phyloP scores from a whole-genome alignment of 108 stramenopile genomes.

The Nitzschia palea region DNA sequence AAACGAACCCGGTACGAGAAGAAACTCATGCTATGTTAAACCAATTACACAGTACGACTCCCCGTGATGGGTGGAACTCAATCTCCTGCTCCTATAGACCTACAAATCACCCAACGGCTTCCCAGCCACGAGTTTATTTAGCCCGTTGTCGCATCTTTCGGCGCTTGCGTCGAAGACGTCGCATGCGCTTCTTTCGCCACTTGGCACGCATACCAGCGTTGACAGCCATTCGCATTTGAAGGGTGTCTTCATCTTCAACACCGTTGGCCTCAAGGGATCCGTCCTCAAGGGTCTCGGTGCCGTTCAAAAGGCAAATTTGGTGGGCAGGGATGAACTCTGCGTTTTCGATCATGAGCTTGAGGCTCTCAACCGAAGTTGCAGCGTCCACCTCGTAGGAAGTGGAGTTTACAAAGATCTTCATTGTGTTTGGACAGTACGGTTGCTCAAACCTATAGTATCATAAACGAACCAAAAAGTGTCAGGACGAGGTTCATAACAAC shows the following conservation, averaged over 20 bases:
- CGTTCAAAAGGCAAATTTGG: conserved; percentile 76
- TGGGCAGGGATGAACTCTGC: conserved; percentile 78
- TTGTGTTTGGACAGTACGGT: conserved; percentile 50
- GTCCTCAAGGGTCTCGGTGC: conserved; percentile 61
- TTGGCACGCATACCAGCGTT: conserved; percentile 86
- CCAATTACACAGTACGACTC: not conserved
- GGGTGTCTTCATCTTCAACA: conserved; percentile 78
- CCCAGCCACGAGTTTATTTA: conserved; percentile 52
- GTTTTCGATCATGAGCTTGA: conserved; percentile 91
- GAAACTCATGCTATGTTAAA: not conserved
- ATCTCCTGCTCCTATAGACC: not conserved
- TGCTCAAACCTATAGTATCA: conserved; percentile 59
- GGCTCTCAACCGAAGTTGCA: conserved; percentile 75
- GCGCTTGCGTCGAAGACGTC: conserved; percentile 92
- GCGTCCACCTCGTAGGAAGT: conserved; percentile 83
- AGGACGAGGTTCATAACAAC: too few relatives aligned
- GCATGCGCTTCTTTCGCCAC: conserved; percentile 94
- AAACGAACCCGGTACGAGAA: too few relatives aligned
- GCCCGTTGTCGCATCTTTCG: conserved; percentile 96
- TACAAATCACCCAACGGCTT: conserved; percentile 21
- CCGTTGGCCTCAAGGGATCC: conserved; percentile 83
- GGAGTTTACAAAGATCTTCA: conserved; percentile 83
- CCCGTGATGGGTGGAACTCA: conserved; percentile 8
- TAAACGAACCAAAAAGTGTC: too few relatives aligned
- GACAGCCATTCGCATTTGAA: conserved; percentile 72